phyloP scores from a whole-genome alignment of 2,329 filamentous ascomycete species.

The Hypoxylon sp. region DNA sequence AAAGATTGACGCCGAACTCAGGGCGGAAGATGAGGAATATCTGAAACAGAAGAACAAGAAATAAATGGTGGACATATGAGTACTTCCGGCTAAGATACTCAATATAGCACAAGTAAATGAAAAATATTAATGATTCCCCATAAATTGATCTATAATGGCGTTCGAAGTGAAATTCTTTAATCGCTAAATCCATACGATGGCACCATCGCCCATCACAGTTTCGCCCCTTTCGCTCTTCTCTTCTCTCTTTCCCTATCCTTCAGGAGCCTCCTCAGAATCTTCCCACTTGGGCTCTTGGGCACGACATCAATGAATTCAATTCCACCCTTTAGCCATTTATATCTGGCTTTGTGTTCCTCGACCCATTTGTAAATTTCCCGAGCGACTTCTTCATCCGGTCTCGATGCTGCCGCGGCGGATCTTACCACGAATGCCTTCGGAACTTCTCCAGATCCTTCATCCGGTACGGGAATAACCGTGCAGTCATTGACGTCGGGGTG shows the following conservation, averaged over 20 bases:
- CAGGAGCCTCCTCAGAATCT: constrained; percentile 74
- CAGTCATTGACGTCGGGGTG: constrained; percentile 83
- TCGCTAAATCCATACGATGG: background rate
- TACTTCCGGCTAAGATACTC: background rate
- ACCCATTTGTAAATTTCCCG: constrained; percentile 68
- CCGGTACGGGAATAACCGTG: constrained; percentile 81
- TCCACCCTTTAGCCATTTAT: constrained; percentile 70
- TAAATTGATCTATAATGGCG: background rate
- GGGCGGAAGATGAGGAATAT: constrained; percentile 76
- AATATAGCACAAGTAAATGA: constrained; percentile 25
- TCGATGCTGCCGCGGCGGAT: constrained; percentile 55
- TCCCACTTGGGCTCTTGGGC: constrained; percentile 75
- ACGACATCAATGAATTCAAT: constrained; percentile 70
- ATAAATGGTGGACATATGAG: constrained; percentile 42
- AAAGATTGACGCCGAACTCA: constrained; percentile 77
- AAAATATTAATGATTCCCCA: background rate
- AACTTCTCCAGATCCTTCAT: constrained; percentile 73
- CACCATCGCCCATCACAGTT: constrained; percentile 62
- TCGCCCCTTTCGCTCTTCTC: constrained; percentile 71
- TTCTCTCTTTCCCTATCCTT: constrained; percentile 77
- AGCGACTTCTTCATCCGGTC: constrained; percentile 57
- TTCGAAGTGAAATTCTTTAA: constrained; percentile 3
- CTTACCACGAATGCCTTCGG: constrained; percentile 78
- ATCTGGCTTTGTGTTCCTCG: constrained; percentile 69
- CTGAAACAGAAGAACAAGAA: constrained; percentile 73